Evolutionary conservation across 257 asterid species (phyloP), one percentile per base, ranked within the genome.

Genomic region (Anisodus acutangulus): DNA sequence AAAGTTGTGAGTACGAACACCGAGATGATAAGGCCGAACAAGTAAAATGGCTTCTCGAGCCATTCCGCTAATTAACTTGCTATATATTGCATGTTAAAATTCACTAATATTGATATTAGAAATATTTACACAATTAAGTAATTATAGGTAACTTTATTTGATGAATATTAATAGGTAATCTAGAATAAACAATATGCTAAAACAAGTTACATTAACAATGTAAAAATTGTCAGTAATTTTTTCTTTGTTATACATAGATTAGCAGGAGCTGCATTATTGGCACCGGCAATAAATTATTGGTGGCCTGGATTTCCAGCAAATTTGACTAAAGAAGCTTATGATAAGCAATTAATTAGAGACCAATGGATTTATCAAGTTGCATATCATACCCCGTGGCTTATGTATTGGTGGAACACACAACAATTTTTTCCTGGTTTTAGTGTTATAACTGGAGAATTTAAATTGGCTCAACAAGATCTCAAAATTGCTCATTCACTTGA

Each of bases 321-420:
- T 35, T 84, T 94, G 82, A 90, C 90, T 5, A 63, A 83, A 22
- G 90, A 94, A 87, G 94, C 90, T 45, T 93, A 89, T 83, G 19
- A 85, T 62, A 85, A 86, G 79, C 98, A 94, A 84, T 58, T 79
- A 0, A 82, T 47, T 0, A 81, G 85, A 87, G 98, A 94, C 70
- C 97, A 91, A 64, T 92, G 95, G 98, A 91, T 93, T 53, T 69
- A 91, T 68, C 84, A 95, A 64, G 97, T 94, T 49, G 94, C 97
- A 11, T 92, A 92, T 82, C 85, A 91, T 49, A 85, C 89, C 35
- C 97, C 97, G 2, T 91, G 90, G 92, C 97, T 92, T 15, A 88
- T 90, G 80, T 89, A 94, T 85, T 93, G 95, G 98, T 94, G 95
- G 94, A 93, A 94, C 88, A 94, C 88, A 53, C 98, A 91, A 89